Conservation (phyloP, 1,284 basidiomycete genomes). For the Irpex rosettiformis region DNA sequence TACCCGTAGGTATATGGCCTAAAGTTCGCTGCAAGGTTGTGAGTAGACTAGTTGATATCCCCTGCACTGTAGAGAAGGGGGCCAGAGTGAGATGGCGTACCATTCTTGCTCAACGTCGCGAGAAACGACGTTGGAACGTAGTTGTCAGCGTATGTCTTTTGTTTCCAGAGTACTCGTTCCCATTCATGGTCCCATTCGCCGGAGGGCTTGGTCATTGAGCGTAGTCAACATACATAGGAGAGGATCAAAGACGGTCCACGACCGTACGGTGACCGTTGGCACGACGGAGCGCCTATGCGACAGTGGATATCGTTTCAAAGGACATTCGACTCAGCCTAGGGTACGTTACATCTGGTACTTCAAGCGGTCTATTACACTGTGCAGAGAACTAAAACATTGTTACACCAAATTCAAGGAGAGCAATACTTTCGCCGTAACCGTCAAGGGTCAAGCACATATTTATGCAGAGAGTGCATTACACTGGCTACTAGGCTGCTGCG, state of each 20-base stretch:
- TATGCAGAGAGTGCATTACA: no score
- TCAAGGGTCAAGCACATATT: no score
- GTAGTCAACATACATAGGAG: not conserved
- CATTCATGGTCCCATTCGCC: conserved; percentile 64
- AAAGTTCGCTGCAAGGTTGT: conserved; percentile 58
- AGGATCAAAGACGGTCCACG: not conserved
- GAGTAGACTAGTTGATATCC: conserved; percentile 23
- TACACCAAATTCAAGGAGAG: no score
- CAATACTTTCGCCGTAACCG: no score
- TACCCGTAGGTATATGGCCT: conserved; percentile 72
- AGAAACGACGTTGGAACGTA: conserved; percentile 81
- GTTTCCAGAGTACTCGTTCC: conserved; percentile 86
- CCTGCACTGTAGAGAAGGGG: not conserved
- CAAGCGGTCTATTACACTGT: no score
- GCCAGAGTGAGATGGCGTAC: conserved; percentile 42
- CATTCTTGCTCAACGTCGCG: conserved; percentile 71
- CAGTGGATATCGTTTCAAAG: no score
- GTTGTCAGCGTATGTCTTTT: conserved; percentile 79
- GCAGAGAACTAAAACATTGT: no score
- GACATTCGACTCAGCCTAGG: no score
- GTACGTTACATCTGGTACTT: no score
- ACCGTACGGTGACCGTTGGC: no score
- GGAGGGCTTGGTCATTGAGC: conserved; percentile 19
- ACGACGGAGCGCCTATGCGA: not conserved
- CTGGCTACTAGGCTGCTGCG: no score